Evolutionary conservation across 805 yeast species (phyloP).

Genomic region (Pachysolen tannophilus): DNA sequence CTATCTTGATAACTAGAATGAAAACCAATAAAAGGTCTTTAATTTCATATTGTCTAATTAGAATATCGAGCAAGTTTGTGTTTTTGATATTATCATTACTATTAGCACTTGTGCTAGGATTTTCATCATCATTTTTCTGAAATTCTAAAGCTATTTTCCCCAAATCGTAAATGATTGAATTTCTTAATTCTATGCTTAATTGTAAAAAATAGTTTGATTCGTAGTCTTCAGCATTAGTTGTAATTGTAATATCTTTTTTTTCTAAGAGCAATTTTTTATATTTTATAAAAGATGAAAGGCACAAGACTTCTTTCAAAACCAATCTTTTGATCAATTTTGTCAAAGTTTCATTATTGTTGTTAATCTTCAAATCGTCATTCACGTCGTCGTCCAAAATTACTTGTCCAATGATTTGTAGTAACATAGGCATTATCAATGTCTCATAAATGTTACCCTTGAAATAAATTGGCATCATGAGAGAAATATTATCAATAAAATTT

Average conservation of each 20-base stretch:
- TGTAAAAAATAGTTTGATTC: not conserved
- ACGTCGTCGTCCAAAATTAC: not conserved
- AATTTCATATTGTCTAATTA: constrained; percentile 6
- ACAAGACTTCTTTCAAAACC: constrained; percentile 6
- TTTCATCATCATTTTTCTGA: constrained; percentile 34
- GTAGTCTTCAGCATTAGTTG: not conserved
- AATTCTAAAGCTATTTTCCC: constrained; percentile 22
- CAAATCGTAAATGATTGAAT: constrained; percentile 3
- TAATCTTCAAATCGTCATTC: not conserved
- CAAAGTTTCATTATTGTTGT: not conserved
- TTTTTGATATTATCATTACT: constrained; percentile 19
- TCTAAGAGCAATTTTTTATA: not conserved
- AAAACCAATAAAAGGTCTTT: constrained; percentile 25
- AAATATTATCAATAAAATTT: constrained; percentile 12
- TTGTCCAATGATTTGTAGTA: constrained; percentile 8
- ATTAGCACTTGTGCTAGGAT: constrained; percentile 15
- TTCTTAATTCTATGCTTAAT: constrained; percentile 3
- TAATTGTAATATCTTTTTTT: too few species aligned
- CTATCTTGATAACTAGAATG: constrained; percentile 30
- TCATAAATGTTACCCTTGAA: constrained; percentile 12
- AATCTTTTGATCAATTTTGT: constrained; percentile 1
- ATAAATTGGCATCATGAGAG: constrained; percentile 9
- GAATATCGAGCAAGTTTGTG: constrained; percentile 15
- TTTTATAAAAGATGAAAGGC: constrained; percentile 6
- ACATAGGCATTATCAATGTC: constrained; percentile 10